Base-by-base conservation (phyloP, 176 grass and related monocot species). In the Oryza officinalis region DNA sequence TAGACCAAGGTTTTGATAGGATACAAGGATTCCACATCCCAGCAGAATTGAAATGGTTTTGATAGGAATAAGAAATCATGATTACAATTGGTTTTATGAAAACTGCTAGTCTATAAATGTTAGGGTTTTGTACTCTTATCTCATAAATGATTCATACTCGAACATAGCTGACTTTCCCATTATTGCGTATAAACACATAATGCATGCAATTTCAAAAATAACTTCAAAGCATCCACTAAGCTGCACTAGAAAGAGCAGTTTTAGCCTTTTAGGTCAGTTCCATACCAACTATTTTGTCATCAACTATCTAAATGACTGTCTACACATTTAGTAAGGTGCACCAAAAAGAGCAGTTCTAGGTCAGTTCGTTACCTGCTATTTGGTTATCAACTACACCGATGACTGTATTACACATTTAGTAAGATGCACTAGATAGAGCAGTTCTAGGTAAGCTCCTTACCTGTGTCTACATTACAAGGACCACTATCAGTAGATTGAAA, bases 141-240 rank as follows among this genome's bases (percentile, higher is more conserved):
- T 78, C 32, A n/a, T 78, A 11, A 72, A 57, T 23, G 20, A 13
- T 71, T 41, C 1, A 2, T 77, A 49, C 22, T 83, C 11, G 67
- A 49, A 63, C 8, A 17, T 75, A 60, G 0, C 14, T 10, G 8
- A 75, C 54, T 27, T 49, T 78, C 27, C 8, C 25, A 27, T 86
- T 37, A 73, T 44, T 27, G 38, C 0, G 17, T 85, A 28, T 70
- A 81, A 81, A 65, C 17, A 43, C 33, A 50, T 18, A 78, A 57
- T 46, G 44, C 27, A 67, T 72, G 65, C 43, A 65, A 22, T 76
- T 72, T 27, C 6, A 20, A 66, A 54, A 66, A 17, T 32, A 77
- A 27, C 43, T 17, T 65, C 27, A 86, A 72, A 81, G 6, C 54
- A 59, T 78, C 22, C 78, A 59, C 52, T 57, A 57, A 57, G 52